phyloP scores from a whole-genome alignment of 768 basidiomycete species.

The Tricholomella constricta region DNA sequence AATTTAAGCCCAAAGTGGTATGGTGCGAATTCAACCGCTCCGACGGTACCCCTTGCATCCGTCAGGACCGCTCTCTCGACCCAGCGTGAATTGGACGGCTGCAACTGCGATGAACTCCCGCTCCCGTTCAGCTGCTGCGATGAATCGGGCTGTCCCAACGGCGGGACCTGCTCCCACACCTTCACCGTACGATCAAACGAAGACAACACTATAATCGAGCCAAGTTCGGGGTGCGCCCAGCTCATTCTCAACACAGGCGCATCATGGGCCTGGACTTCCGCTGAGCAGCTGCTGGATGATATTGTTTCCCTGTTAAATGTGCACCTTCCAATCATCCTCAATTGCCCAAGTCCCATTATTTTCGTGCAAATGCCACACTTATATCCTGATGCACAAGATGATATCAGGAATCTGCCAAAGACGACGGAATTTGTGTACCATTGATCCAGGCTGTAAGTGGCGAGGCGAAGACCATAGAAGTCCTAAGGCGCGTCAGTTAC shows the following conservation, averaged over 20 bases:
- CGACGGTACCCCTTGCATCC: conserved; percentile 85
- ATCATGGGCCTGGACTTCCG: conserved; percentile 77
- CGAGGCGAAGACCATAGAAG: conserved; percentile 83
- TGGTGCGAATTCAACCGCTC: conserved; percentile 86
- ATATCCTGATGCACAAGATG: conserved; percentile 56
- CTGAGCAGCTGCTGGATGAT: neutral
- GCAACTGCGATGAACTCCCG: conserved; percentile 18
- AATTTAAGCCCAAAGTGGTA: conserved; percentile 87
- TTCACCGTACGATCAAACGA: conserved; percentile 93
- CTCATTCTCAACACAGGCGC: conserved; percentile 81
- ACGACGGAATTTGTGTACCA: conserved; percentile 43
- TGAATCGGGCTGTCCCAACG: conserved; percentile 27
- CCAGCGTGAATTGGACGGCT: conserved; percentile 55
- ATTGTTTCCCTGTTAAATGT: conserved; percentile 13
- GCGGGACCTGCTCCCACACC: conserved; percentile 78
- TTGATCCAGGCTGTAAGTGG: conserved; percentile 83
- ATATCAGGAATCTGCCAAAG: conserved; percentile 11
- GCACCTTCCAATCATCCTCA: conserved; percentile 91
- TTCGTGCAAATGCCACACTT: conserved; percentile 83
- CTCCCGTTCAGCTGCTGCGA: conserved; percentile 28
- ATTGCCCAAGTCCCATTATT: conserved; percentile 70
- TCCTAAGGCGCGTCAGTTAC: conserved; percentile 88
- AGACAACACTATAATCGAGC: conserved; percentile 80
- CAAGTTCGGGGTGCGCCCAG: conserved; percentile 95
- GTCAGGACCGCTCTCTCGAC: conserved; percentile 70